Conservation (phyloP, 768 basidiomycete genomes). For the Collybiopsis confluens region DNA sequence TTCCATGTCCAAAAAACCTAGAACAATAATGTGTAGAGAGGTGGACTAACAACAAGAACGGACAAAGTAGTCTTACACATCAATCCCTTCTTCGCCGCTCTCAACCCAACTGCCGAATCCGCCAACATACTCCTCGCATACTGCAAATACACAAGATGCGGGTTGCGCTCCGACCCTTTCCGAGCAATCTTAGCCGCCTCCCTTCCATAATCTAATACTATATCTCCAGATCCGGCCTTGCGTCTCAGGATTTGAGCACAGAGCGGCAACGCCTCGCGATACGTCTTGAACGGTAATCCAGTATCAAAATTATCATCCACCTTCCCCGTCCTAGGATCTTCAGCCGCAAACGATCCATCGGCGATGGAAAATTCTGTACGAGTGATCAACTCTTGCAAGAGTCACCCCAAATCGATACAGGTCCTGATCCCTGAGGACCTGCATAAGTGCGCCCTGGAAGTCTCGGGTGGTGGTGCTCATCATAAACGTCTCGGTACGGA, state of each 20-base stretch:
- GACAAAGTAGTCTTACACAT: constrained; percentile 50
- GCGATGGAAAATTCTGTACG: constrained; percentile 57
- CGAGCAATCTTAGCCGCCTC: constrained; percentile 47
- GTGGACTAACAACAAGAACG: too few relatives aligned
- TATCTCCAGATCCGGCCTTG: constrained; percentile 32
- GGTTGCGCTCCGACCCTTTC: constrained; percentile 47
- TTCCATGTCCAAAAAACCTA: too few relatives aligned
- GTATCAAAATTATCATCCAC: constrained; percentile 22
- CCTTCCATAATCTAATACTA: constrained; percentile 47
- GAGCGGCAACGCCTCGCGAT: constrained; percentile 53
- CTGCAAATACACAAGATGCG: constrained; percentile 59
- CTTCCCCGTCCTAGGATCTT: constrained; percentile 38
- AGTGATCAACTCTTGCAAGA: constrained; percentile 44
- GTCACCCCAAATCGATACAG: constrained; percentile 47
- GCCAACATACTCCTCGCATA: constrained; percentile 53
- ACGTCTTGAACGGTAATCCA: constrained; percentile 58
- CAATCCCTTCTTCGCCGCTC: constrained; percentile 62
- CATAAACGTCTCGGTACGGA: constrained; percentile 42
- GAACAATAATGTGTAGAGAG: too few relatives aligned
- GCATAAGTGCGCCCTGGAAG: constrained; percentile 58
- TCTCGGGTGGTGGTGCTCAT: constrained; percentile 55
- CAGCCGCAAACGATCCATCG: constrained; percentile 50
- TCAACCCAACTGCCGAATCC: constrained; percentile 47
- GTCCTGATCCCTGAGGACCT: constrained; percentile 41
- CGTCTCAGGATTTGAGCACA: constrained; percentile 55